A percentile compares a stretch with the other conserved stretches of the same genome.
phyloP scores from a whole-genome alignment of 345 rosid species.

The Citrus hindsii region DNA sequence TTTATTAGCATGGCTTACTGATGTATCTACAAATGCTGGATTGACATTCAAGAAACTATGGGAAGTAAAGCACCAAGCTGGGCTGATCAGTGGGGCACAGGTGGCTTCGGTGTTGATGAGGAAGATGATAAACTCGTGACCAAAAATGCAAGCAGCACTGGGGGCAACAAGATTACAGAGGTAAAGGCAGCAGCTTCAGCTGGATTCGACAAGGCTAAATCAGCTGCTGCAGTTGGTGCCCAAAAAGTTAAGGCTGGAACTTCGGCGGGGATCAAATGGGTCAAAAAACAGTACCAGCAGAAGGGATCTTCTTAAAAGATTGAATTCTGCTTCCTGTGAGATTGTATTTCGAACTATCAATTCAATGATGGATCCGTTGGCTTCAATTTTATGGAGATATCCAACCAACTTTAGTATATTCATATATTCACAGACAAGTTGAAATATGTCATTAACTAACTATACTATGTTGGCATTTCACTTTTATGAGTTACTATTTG shows the following conservation, averaged over 20 bases:
- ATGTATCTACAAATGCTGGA: too few relatives aligned
- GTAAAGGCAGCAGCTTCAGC: constrained; percentile 16
- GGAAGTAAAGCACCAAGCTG: constrained; percentile 1
- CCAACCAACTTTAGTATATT: background rate
- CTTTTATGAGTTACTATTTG: too few relatives aligned
- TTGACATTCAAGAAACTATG: background rate
- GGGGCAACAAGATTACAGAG: constrained; percentile 12
- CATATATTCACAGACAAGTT: background rate
- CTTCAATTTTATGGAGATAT: background rate
- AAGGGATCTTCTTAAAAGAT: constrained; percentile 14
- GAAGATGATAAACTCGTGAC: constrained; percentile 5
- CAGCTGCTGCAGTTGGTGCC: constrained; percentile 12
- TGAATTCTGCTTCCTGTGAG: background rate
- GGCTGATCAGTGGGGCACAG: background rate
- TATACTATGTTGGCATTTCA: too few relatives aligned
- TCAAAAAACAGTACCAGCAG: constrained; percentile 8
- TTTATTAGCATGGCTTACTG: too few relatives aligned
- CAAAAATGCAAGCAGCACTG: background rate
- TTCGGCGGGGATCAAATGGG: constrained; percentile 22
- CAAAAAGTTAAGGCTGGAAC: constrained; percentile 20
- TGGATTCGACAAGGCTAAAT: constrained; percentile 17
- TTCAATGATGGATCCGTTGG: background rate
- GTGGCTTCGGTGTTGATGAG: too few relatives aligned
- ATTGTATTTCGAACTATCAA: too few relatives aligned
- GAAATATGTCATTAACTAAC: too few relatives aligned